Conservation (phyloP, 495 filamentous ascomycete species). For the Chaetomium cochliodes region DNA sequence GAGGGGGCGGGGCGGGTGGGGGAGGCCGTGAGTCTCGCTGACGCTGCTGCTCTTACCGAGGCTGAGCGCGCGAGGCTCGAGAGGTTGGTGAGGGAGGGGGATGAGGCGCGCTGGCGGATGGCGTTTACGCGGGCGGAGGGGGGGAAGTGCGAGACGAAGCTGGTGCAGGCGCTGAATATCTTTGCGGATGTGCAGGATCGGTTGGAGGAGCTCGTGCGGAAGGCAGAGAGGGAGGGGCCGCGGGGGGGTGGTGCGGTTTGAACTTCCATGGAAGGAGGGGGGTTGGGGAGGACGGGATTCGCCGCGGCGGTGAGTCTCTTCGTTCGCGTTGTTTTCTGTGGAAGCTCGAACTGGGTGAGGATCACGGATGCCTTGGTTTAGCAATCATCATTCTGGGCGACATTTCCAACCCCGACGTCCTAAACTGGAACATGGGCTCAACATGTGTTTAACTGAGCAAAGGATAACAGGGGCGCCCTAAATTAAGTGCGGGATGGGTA, state of each 20-base stretch:
- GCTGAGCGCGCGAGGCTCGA: constrained; percentile 18
- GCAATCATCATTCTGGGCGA: no score
- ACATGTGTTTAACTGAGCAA: no score
- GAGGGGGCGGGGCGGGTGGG: constrained; percentile 20
- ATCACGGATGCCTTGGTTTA: no score
- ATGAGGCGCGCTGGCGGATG: constrained; percentile 48
- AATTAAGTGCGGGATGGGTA: no score
- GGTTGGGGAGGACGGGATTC: neutral
- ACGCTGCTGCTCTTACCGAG: constrained; percentile 18
- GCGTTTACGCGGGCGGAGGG: constrained; percentile 50
- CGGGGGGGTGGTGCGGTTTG: neutral
- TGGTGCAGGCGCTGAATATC: constrained; percentile 59
- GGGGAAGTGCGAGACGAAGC: constrained; percentile 53
- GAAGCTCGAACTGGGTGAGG: no score
- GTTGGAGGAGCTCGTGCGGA: constrained; percentile 47
- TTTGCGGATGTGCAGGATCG: constrained; percentile 60
- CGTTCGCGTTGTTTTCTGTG: no score
- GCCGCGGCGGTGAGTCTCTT: neutral
- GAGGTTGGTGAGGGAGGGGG: constrained; percentile 43
- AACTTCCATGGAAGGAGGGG: neutral
- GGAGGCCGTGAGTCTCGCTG: constrained; percentile 29
- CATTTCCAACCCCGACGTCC: no score
- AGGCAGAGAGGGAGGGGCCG: neutral
- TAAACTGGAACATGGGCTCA: no score
- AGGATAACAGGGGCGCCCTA: no score